Base-by-base conservation (phyloP, 1,284 basidiomycete genomes). In the Porogramme epimiltina region DNA sequence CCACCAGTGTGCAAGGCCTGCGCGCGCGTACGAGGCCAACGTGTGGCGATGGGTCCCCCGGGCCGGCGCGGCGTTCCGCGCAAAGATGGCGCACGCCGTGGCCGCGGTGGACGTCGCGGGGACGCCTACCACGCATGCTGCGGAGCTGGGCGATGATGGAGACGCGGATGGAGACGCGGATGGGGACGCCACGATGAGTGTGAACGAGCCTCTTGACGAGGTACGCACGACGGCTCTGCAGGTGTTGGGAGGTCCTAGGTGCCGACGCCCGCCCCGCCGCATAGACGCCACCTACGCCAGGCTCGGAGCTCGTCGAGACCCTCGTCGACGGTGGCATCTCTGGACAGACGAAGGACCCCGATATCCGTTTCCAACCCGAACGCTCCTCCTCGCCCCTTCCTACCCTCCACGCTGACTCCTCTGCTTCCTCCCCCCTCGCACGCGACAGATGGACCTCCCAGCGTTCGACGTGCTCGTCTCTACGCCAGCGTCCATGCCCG, bases 361-460 rank as follows among this genome's bases (percentile, higher is more conserved):
- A 53, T 23, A 53, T 53, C n/a, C 36, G 41, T 28, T 53, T 53
- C 51, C 13, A 53, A n/a, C 51, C 51, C 6, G 51, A 48, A 15
- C 45, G 51, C 44, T 28, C 42, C n/a, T 4, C 42, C 15, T 33
- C 42, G 8, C 28, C 18, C 41, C 16, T 18, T 20, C 34, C 15
- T 22, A 4, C 1, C 10, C n/a, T 28, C 18, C 28, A 6, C 28
- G 28, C 6, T 8, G 28, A 31, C 28, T 13, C 13, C 28, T 13
- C 13, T 31, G 28, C 28, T 13, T 25, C 6, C 11, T 5, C 5
- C 19, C 19, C 2, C 33, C 4, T 26, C 25, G 16, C 28, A 4
- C 22, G 20, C n/a, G n/a, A n/a, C 28, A 53, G 51, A 38, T 53
- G 28, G 51, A 53, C 18, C 42, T 45, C 11, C 51, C 51, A 20